Percentiles rank a stretch among this genome's conserved stretches.
Conservation (phyloP, 345 rosid genomes). For the Brassica rapa region DNA sequence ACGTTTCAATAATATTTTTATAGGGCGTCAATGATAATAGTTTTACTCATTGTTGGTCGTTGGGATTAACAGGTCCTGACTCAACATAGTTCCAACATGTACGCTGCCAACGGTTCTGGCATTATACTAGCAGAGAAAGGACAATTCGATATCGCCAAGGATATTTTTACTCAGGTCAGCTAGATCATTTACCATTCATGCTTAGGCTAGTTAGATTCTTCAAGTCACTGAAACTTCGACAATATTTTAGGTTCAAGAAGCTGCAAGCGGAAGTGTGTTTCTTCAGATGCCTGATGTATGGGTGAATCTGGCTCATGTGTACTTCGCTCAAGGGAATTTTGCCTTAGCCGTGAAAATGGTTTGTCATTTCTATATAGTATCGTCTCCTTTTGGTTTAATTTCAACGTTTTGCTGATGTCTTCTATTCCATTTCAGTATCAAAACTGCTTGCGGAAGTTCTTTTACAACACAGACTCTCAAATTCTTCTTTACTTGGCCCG, state of each 20-base stretch:
- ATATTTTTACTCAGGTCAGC: slow-evolving; percentile 84
- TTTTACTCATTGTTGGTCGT: slow-evolving; percentile 19
- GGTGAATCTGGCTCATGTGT: slow-evolving; percentile 97
- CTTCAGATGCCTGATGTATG: slow-evolving; percentile 98
- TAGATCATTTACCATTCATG: slow-evolving; percentile 17
- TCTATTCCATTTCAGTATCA: slow-evolving; percentile 68
- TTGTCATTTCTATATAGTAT: slow-evolving; percentile 20
- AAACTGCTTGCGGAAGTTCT: slow-evolving; percentile 95
- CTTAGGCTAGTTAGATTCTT: slow-evolving; percentile 20
- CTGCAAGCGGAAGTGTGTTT: slow-evolving; percentile 96
- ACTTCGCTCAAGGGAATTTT: slow-evolving; percentile 95
- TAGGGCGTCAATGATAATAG: not conserved
- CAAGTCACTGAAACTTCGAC: slow-evolving; percentile 18
- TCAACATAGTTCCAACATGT: slow-evolving; percentile 85
- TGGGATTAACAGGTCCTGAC: slow-evolving; percentile 64
- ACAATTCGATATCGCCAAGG: slow-evolving; percentile 93
- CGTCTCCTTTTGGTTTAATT: not conserved
- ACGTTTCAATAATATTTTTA: not conserved
- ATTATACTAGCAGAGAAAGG: slow-evolving; percentile 97
- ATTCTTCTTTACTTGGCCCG: slow-evolving; percentile 93
- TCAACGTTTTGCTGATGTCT: slow-evolving; percentile 16
- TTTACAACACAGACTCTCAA: slow-evolving; percentile 81
- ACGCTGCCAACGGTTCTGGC: slow-evolving; percentile 98
- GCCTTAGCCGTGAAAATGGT: slow-evolving; percentile 98
- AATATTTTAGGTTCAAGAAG: slow-evolving; percentile 85